A percentile compares a stretch with the other conserved stretches of the same genome.
phyloP scores from a whole-genome alignment of 257 asterid species.

The Gentiana dahurica region DNA sequence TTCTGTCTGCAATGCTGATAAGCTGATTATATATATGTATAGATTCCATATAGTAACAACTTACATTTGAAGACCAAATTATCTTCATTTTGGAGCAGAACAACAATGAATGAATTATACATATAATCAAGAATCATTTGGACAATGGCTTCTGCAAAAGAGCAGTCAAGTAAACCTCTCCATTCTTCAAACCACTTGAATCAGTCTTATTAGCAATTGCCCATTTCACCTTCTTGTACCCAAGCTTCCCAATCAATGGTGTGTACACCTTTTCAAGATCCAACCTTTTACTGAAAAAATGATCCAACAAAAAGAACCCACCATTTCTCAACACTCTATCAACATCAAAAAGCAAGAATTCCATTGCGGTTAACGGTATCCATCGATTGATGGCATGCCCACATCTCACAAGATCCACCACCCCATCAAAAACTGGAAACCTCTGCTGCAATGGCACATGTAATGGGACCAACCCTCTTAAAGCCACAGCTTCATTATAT shows the following conservation, averaged over 20 bases:
- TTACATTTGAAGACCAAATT: too few species aligned
- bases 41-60: too few species aligned
- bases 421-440: constrained; percentile 86
- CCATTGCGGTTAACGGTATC: constrained; percentile 67
- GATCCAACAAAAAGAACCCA: constrained; percentile 77
- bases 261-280: constrained; percentile 75
- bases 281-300: constrained; percentile 61
- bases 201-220: constrained; percentile 70
- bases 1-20: too few species aligned
- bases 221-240: constrained; percentile 96
- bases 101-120: constrained; percentile 12
- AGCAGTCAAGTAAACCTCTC: constrained; percentile 83
- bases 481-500: constrained; percentile 67
- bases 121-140: constrained; percentile 36
- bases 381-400: constrained; percentile 90
- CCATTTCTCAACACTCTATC: constrained; percentile 92
- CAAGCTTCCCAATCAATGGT: constrained; percentile 72
- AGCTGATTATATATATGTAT: too few species aligned
- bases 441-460: constrained; percentile 95
- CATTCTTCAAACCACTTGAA: constrained; percentile 70
- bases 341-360: constrained; percentile 75
- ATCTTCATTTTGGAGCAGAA: too few species aligned
- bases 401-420: constrained; percentile 86
- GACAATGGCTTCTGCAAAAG: constrained; percentile 83
- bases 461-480: constrained; percentile 77